Base-by-base conservation (phyloP, 2,329 filamentous ascomycete species). In the Cercospora beticola region DNA sequence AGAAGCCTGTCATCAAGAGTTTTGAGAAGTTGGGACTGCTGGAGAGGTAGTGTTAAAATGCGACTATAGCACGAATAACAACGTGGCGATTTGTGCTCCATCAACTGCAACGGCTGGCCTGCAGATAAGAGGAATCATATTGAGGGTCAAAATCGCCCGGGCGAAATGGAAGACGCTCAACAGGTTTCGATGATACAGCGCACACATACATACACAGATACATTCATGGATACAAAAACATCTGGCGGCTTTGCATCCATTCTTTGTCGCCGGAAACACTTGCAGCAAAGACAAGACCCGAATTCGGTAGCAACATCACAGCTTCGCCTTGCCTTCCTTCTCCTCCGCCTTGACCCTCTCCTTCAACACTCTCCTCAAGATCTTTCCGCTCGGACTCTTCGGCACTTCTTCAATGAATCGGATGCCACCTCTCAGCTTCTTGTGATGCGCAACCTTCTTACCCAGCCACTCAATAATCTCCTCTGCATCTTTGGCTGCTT, bases 1-100 rank as follows among this genome's bases (percentile, higher is more conserved):
- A 85, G 66, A 78, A 82, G 30, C 87, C 88, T 10, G 77, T 84
- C 40, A 80, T 89, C 16, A 88, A 86, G 74, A 76, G 68, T 0
- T 84, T 87, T 75, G 81, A 84, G 72, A 81, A 78, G 69, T 71
- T 86, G 73, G 76, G 75, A 59, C 74, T 84, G 68, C 71, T 84
- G 60, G 78, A 73, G 52, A 75, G 71, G 70, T 71, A 33, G 9
- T 31, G 8, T 9, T 2, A 10, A 31, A 31, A 31, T 31, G 4
- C 9, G 8, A 31, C 9, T 10, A 3, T 33, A 33, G 12, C 31
- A 33, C 12, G 31, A 33, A 33, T 14, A 33, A 12, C 4, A 14
- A 4, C 4, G 10, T 14, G 10, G 4, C 33, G 12, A 36, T 16
- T 14, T 6, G 33, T 16, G 12, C 14, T 36, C 33, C 14, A 36